Evolutionary conservation across 768 basidiomycete genomes (phyloP).

Genomic region (Tricholoma hemisulphureum): DNA sequence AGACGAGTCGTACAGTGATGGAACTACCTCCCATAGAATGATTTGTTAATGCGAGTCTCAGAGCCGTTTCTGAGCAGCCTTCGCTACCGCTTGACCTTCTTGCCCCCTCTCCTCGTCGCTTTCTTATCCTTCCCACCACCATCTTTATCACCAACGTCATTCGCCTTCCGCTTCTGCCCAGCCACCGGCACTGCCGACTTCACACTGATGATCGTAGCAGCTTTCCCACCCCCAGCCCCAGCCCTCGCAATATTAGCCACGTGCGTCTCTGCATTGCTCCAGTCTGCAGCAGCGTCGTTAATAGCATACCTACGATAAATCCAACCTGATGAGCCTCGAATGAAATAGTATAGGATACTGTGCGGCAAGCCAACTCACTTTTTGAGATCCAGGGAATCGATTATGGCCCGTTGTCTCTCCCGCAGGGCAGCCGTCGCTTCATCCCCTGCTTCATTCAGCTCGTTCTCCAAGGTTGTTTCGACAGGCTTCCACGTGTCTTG

Average conservation of each 20-base stretch:
- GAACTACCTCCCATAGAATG: too few relatives aligned
- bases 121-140: constrained; percentile 42
- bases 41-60: too few relatives aligned
- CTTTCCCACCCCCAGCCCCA: constrained; percentile 41
- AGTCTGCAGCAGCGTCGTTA: constrained; percentile 66
- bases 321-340: constrained; percentile 12
- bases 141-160: constrained; percentile 28
- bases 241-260: constrained; percentile 43
- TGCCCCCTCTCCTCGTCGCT: constrained; percentile 43
- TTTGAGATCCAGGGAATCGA: constrained; percentile 82
- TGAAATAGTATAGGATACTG: constrained; percentile 9
- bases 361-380: constrained; percentile 59
- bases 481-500: constrained; percentile 42
- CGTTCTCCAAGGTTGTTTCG: constrained; percentile 52
- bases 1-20: too few relatives aligned
- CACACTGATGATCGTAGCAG: constrained; percentile 73
- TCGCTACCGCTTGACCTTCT: constrained; percentile 39
- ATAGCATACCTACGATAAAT: constrained; percentile 64
- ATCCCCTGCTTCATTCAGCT: constrained; percentile 76
- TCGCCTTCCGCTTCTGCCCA: constrained; percentile 62
- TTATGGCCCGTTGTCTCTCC: constrained; percentile 83
- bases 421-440: constrained; percentile 64
- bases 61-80: too few relatives aligned
- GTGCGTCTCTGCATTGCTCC: constrained; percentile 73
- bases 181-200: constrained; percentile 41